Evolutionary conservation across 352 stramenopile species (phyloP).

Genomic region (Phytophthora fragariae): DNA sequence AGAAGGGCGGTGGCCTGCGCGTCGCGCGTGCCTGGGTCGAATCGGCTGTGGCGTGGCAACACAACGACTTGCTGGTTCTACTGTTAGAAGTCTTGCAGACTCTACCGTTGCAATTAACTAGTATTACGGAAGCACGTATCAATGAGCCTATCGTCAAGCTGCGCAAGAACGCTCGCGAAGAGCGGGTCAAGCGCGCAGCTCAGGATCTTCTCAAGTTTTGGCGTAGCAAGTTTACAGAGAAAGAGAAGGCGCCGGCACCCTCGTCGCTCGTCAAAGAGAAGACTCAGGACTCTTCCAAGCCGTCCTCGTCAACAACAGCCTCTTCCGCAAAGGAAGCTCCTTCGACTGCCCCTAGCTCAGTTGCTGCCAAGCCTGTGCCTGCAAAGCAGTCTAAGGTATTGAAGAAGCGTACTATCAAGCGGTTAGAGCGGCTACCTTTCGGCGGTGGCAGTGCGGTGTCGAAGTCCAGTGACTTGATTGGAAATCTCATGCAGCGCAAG

Average conservation of each 20-base stretch:
- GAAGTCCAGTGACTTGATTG: constrained; percentile 84
- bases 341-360: constrained; percentile 24
- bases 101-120: constrained; percentile 83
- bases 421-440: constrained; percentile 75
- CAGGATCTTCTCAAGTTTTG: constrained; percentile 90
- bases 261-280: constrained; percentile 35
- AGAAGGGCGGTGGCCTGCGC: constrained; percentile 77
- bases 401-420: constrained; percentile 82
- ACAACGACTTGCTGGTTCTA: constrained; percentile 82
- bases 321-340: constrained; percentile 27
- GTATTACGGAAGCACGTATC: constrained; percentile 89
- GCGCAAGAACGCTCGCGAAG: constrained; percentile 78
- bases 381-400: constrained; percentile 50
- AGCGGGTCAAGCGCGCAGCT: constrained; percentile 78
- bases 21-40: constrained; percentile 84
- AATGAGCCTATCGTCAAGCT: constrained; percentile 91
- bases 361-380: constrained; percentile 18
- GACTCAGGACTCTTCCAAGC: constrained; percentile 17
- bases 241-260: constrained; percentile 58
- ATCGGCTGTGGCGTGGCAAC: constrained; percentile 78
- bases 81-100: constrained; percentile 85
- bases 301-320: constrained; percentile 25
- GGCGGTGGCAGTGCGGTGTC: constrained; percentile 61
- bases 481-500: constrained; percentile 86
- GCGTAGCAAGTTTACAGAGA: constrained; percentile 87